These are phyloP conservation scores for Microcos paniculata DNA, from an alignment of 345 rosid species.

Conservation along the genomic window DNA sequence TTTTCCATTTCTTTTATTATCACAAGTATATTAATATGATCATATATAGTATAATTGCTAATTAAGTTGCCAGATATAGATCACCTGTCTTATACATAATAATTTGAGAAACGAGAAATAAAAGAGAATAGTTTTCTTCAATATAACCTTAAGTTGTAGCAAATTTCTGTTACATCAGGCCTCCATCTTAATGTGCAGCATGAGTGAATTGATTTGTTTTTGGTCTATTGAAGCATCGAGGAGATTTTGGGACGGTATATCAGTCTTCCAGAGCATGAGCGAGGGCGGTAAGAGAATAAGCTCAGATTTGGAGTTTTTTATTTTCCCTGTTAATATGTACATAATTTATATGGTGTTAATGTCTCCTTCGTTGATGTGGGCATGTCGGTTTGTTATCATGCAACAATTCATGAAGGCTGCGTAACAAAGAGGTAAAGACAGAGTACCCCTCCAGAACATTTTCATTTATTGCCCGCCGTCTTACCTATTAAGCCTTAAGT, in stretches of 20 bases:
- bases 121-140: not conserved
- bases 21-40: too few species aligned
- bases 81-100: too few species aligned
- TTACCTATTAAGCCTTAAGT: not conserved
- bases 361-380: not conserved
- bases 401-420: slow-evolving; percentile 17
- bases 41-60: not conserved
- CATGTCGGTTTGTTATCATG: not conserved
- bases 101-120: too few species aligned
- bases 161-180: not conserved
- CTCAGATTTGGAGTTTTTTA: not conserved
- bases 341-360: not conserved
- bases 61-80: not conserved
- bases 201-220: not conserved
- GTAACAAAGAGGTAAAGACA: slow-evolving; percentile 32
- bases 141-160: not conserved
- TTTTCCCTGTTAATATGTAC: not conserved
- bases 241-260: slow-evolving; percentile 42
- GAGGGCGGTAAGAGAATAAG: slow-evolving; percentile 36
- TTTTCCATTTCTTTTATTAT: not conserved
- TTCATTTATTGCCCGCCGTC: not conserved
- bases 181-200: not conserved
- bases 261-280: slow-evolving; percentile 44
- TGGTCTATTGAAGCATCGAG: slow-evolving; percentile 36
- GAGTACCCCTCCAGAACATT: not conserved